phyloP scores from a whole-genome alignment of 139 green algal species.

The Zygnema circumcarinatum region DNA sequence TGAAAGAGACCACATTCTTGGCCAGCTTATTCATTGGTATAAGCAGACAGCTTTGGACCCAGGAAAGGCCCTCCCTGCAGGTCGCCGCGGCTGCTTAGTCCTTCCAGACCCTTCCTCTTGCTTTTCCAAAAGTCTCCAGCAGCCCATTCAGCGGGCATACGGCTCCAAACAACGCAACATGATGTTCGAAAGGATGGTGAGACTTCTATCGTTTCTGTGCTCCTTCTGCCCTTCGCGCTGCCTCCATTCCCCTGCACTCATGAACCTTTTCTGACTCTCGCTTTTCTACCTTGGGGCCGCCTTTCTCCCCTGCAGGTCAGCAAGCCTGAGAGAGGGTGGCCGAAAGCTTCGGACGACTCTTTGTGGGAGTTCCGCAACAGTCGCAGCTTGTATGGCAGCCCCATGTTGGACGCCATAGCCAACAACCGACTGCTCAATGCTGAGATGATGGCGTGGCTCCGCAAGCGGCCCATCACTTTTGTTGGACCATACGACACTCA shows the following conservation, averaged over 20 bases:
- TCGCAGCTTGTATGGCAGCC: slow-evolving; percentile 39
- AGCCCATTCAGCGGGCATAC: slow-evolving; percentile 32
- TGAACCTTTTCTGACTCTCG: background rate
- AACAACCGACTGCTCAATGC: slow-evolving; percentile 7
- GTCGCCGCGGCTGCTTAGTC: slow-evolving; percentile 42
- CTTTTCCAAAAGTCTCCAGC: slow-evolving; percentile 33
- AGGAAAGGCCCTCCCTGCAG: slow-evolving; percentile 25
- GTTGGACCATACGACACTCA: slow-evolving; percentile 50
- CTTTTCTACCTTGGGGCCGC: background rate
- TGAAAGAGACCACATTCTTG: slow-evolving; percentile 42
- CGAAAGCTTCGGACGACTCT: slow-evolving; percentile 30
- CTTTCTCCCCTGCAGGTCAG: slow-evolving; percentile 3
- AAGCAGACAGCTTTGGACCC: slow-evolving; percentile 58
- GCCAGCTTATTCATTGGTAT: slow-evolving; percentile 55
- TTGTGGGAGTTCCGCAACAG: slow-evolving; percentile 42
- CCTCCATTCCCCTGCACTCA: background rate
- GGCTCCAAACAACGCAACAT: slow-evolving; percentile 33
- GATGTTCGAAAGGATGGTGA: slow-evolving; percentile 56
- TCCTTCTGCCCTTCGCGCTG: slow-evolving; percentile 1
- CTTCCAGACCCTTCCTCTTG: slow-evolving; percentile 55
- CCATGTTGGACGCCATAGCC: slow-evolving; percentile 33
- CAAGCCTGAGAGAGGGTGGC: slow-evolving; percentile 42
- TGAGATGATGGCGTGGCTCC: slow-evolving; percentile 47
- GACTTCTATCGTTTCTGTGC: no score
- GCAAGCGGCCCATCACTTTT: slow-evolving; percentile 37